Conservation (phyloP, 2,329 filamentous ascomycete species). For the Sporothrix brunneoviolacea region DNA sequence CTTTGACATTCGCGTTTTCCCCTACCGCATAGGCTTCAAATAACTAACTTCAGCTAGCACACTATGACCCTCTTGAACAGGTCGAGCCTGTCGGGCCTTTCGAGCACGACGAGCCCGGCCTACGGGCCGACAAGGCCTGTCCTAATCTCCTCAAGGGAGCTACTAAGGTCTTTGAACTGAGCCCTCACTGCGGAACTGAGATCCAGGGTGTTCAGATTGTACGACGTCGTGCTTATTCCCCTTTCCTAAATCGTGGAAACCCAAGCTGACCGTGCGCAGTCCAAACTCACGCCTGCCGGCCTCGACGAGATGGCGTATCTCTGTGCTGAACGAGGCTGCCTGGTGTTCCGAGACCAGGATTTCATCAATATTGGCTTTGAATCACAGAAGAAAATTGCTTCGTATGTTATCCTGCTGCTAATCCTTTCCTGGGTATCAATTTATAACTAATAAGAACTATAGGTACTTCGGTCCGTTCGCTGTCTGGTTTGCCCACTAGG, state of each 20-base stretch:
- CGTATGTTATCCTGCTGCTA: constrained; percentile 17
- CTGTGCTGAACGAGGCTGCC: constrained; percentile 19
- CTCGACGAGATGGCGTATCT: constrained; percentile 21
- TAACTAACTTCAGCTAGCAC: constrained; percentile 14
- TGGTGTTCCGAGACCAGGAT: constrained; percentile 15
- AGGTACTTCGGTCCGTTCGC: background rate
- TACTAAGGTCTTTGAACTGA: constrained; percentile 21
- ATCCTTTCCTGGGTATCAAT: background rate
- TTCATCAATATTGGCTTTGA: constrained; percentile 20
- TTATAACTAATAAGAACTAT: background rate
- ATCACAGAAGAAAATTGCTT: constrained; percentile 18
- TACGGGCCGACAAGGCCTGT: constrained; percentile 20
- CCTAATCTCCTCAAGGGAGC: constrained; percentile 21
- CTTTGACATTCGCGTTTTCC: background rate
- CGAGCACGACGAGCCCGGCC: constrained; percentile 23
- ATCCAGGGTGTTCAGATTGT: constrained; percentile 21
- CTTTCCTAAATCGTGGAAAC: background rate
- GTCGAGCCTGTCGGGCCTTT: constrained; percentile 21
- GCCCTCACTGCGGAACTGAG: constrained; percentile 23
- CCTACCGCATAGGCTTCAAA: too few relatives aligned
- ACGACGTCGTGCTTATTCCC: background rate
- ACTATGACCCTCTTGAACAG: constrained; percentile 23
- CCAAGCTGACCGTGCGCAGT: too few relatives aligned
- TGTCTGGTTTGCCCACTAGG: too few relatives aligned
- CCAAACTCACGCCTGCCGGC: constrained; percentile 14